Evolutionary conservation across 148 eudicot species (phyloP).

Genomic region (Suaeda aralocaspica): DNA sequence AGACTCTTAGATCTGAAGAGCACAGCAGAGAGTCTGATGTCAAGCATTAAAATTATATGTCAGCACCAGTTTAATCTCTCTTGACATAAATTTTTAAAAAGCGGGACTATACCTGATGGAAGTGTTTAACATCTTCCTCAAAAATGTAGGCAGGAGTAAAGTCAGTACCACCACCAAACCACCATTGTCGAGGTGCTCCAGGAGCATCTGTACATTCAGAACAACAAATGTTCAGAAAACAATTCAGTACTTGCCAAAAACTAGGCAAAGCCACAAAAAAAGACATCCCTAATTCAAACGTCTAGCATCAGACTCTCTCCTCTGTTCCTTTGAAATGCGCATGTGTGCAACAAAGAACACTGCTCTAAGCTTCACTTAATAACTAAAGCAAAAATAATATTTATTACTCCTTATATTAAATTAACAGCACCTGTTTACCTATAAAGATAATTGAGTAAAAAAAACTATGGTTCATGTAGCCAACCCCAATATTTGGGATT

Average conservation of each 20-base stretch:
- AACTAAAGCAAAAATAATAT: too few species aligned
- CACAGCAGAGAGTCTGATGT: too few species aligned
- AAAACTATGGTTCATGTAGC: neutral
- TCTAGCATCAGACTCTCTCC: neutral
- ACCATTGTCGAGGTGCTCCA: slow-evolving; percentile 97
- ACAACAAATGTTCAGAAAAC: slow-evolving; percentile 10
- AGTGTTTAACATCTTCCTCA: slow-evolving; percentile 97
- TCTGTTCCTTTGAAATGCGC: neutral
- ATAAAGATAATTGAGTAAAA: neutral
- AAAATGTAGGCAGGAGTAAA: slow-evolving; percentile 88
- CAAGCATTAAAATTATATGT: too few species aligned
- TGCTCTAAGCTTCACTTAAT: neutral
- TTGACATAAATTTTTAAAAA: neutral
- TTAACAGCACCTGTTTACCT: neutral
- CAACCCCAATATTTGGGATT: too few species aligned
- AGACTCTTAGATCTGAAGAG: neutral
- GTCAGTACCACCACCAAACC: slow-evolving; percentile 99
- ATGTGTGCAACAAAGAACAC: neutral
- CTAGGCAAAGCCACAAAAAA: neutral
- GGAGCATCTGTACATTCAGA: slow-evolving; percentile 56
- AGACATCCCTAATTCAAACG: neutral
- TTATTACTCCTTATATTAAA: too few species aligned
- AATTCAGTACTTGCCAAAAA: neutral
- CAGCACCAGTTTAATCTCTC: too few species aligned
- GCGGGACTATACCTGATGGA: slow-evolving; percentile 64